Evolutionary conservation across 2,329 filamentous ascomycete genomes (phyloP).

Genomic region (Ophiostoma sp.): DNA sequence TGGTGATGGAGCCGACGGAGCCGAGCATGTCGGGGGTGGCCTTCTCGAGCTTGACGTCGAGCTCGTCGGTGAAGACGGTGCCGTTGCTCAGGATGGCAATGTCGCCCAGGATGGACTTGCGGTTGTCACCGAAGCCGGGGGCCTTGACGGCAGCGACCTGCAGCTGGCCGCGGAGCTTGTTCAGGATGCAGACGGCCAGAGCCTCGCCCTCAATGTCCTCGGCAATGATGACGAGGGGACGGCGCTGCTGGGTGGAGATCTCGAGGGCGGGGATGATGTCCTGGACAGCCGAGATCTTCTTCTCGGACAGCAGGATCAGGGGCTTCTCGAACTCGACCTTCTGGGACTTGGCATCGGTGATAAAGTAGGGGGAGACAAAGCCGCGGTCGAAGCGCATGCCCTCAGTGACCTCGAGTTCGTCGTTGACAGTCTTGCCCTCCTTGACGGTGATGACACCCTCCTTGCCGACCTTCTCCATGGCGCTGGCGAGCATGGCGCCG

Average conservation of each 20-base stretch:
- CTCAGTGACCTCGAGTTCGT: slow-evolving; percentile 98
- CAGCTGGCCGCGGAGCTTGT: slow-evolving; percentile 99
- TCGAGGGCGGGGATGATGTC: slow-evolving; percentile 98
- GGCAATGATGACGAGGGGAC: slow-evolving; percentile 95
- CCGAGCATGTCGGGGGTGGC: slow-evolving; percentile 93
- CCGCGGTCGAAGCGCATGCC: slow-evolving; percentile 99
- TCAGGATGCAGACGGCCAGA: slow-evolving; percentile 97
- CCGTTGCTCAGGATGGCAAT: slow-evolving; percentile 94
- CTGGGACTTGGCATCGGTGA: slow-evolving; percentile 96
- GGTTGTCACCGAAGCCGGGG: slow-evolving; percentile 98
- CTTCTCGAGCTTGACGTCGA: slow-evolving; percentile 99
- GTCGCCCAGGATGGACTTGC: slow-evolving; percentile 98
- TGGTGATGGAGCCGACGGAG: slow-evolving; percentile 96
- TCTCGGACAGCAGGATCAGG: slow-evolving; percentile 96
- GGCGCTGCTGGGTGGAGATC: slow-evolving; percentile 91
- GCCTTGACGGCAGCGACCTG: slow-evolving; percentile 99
- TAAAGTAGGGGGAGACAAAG: slow-evolving; percentile 99
- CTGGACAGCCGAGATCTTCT: slow-evolving; percentile 99
- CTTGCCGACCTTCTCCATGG: slow-evolving; percentile 99
- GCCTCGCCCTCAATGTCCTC: slow-evolving; percentile 99
- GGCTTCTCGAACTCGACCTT: slow-evolving; percentile 99
- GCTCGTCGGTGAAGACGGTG: slow-evolving; percentile 96
- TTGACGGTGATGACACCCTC: slow-evolving; percentile 99
- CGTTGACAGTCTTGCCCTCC: slow-evolving; percentile 97
- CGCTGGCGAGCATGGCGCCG: slow-evolving; percentile 91